A percentile compares a stretch with the other conserved stretches of the same genome.
Conservation (phyloP, 345 rosid genomes). For the Ceriops tagal region DNA sequence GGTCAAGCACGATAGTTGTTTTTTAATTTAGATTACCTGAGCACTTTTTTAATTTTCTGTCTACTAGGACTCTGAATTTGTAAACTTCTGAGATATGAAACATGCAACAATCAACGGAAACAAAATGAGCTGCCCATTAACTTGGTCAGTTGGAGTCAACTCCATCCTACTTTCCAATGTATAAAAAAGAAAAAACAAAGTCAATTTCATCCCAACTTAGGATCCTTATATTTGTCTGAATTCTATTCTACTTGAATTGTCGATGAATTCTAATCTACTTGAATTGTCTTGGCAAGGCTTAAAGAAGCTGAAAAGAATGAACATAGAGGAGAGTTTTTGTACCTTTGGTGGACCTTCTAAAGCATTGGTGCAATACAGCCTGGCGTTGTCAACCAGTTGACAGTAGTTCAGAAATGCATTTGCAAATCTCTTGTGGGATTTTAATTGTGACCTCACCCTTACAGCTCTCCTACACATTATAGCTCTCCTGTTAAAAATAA, state of each 20-base stretch:
- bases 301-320: not conserved
- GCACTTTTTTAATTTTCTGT: not conserved
- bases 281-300: not conserved
- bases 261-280: not conserved
- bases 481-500: conserved; percentile 60
- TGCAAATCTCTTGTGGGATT: conserved; percentile 87
- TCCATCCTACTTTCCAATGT: no score
- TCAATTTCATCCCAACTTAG: no score
- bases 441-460: conserved; percentile 73
- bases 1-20: no score
- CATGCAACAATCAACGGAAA: no score
- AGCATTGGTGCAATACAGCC: conserved; percentile 77
- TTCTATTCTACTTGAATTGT: not conserved
- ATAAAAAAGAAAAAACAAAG: no score
- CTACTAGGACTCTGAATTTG: not conserved
- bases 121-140: no score
- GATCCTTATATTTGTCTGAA: not conserved
- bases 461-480: conserved; percentile 74
- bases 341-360: conserved; percentile 75
- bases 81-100: not conserved
- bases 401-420: conserved; percentile 67
- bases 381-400: conserved; percentile 74
- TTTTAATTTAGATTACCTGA: not conserved
- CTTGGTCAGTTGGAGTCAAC: no score
- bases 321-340: conserved; percentile 9